Evolutionary conservation across 441 rosid species (phyloP), one percentile per base, ranked within the genome.

Genomic region (Jatropha podagrica): DNA sequence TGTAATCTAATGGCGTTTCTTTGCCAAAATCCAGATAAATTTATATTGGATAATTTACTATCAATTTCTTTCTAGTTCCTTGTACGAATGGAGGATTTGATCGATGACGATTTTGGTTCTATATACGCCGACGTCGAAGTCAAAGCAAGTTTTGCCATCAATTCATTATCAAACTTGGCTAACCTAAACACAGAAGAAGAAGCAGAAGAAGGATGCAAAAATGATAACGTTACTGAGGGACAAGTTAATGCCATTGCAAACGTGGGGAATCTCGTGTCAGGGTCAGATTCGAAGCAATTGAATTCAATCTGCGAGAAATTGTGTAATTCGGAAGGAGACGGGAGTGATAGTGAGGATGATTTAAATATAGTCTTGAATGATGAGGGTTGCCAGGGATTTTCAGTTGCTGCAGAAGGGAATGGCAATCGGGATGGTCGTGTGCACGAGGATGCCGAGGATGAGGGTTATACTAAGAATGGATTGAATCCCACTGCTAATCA

Each of bases 291-390:
- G 60, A 66, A 70, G 77, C 44, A 69, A 14, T 18, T 26, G 42
- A 72, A 38, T 55, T 77, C 75, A 15, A 54, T 51, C 12, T 49
- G 67, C 11, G 79, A 79, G 68, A 72, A 49, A 48, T 78, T 46
- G 20, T 64, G 67, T 62, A 51, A 42, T 64, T 76, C 72, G 20
- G 87, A 79, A 26, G 74, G 64, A n/a, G 77, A 79, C 23, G 83
- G 61, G 55, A 88, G 88, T 69, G 93, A 91, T n/a, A 87, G 93
- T 65, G 94, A 92, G 13, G 93, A 86, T 76, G 94, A 88, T 76
- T 80, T 91, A 72, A 86, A 85, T 71, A 92, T 91, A 18, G 87
- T 92, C 27, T 74, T 89, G 81, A 86, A 89, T 65, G 89, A 91
- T 38, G 95, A 86, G 59, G 88, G 83, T 76, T 82, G 84, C 41